A percentile compares a stretch with the other conserved stretches of the same genome.
These are phyloP conservation scores for Cutaneotrichosporon sp. DNA, from an alignment of 1,284 basidiomycete species.

Conservation along the genomic window DNA sequence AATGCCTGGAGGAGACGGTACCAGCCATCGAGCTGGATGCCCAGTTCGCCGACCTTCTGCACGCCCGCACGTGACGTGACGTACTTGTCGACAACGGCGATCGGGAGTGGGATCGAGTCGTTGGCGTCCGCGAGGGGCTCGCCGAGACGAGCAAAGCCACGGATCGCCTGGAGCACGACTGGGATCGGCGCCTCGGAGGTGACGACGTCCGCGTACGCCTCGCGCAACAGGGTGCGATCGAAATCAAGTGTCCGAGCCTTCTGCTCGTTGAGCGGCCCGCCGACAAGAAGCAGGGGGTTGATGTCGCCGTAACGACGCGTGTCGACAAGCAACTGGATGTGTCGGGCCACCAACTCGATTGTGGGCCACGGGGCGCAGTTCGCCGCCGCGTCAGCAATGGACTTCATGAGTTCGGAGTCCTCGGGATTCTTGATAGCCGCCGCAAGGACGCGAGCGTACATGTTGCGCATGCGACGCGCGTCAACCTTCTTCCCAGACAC, in stretches of 20 bases:
- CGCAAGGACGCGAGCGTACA: constrained; percentile 34
- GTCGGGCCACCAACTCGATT: constrained; percentile 5
- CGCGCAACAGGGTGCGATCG: not conserved
- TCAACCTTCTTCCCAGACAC: not conserved
- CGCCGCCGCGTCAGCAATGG: constrained; percentile 24
- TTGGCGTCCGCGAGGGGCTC: constrained; percentile 4
- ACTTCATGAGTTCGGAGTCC: constrained; percentile 55
- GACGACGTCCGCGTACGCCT: constrained; percentile 1
- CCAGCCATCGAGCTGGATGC: constrained; percentile 14
- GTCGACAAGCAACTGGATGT: constrained; percentile 22
- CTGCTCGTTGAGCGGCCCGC: not conserved
- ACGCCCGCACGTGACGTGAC: constrained; percentile 10
- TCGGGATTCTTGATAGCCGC: constrained; percentile 57
- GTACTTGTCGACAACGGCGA: constrained; percentile 31
- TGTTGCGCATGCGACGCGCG: not conserved
- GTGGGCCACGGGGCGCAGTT: constrained; percentile 13
- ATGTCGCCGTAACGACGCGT: constrained; percentile 19
- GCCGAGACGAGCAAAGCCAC: constrained; percentile 24
- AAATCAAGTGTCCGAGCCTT: not conserved
- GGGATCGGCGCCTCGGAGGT: constrained; percentile 20
- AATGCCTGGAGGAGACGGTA: constrained; percentile 26
- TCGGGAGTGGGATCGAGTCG: constrained; percentile 19
- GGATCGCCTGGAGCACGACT: constrained; percentile 21
- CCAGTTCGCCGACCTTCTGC: constrained; percentile 7
- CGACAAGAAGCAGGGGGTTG: constrained; percentile 13